These are phyloP conservation scores for Austropuccinia psidii DNA, from an alignment of 1,284 basidiomycete genomes.

Conservation along the genomic window DNA sequence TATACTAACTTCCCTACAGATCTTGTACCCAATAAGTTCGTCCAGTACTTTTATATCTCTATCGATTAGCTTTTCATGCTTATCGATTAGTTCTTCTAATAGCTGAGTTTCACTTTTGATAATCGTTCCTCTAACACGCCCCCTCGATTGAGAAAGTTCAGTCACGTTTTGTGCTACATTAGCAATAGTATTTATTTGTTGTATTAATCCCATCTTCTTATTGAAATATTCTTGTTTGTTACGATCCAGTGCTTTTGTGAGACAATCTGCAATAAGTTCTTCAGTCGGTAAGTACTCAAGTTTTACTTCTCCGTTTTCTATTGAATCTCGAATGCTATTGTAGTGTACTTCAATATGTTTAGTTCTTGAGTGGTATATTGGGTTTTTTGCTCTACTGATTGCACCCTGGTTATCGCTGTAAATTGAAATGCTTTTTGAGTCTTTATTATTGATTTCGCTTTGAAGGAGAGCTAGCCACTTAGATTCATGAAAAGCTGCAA, in stretches of 20 bases:
- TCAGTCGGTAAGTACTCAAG: background rate
- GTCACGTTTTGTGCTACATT: too few species aligned
- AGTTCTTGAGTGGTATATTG: slow-evolving; percentile 25
- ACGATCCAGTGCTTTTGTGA: slow-evolving; percentile 2
- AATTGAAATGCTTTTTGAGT: background rate
- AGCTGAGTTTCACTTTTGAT: too few species aligned
- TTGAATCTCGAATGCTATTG: background rate
- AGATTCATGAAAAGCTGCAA: slow-evolving; percentile 3
- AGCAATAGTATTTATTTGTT: too few species aligned
- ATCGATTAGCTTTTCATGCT: too few species aligned
- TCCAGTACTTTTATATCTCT: too few species aligned
- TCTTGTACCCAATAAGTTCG: too few species aligned
- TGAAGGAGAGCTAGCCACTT: background rate
- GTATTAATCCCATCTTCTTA: slow-evolving; percentile 4
- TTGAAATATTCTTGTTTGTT: background rate
- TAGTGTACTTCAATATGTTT: slow-evolving; percentile 21
- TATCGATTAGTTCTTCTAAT: too few species aligned
- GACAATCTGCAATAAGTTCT: background rate
- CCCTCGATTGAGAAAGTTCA: too few species aligned
- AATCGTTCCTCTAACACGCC: too few species aligned
- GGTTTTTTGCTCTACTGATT: slow-evolving; percentile 17
- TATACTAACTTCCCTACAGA: too few species aligned
- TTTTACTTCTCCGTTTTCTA: slow-evolving; percentile 14
- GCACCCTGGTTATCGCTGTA: slow-evolving; percentile 18
- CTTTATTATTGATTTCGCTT: background rate